Conservation (phyloP, 306 rosid species). For the Cicer pinnatifidum region DNA sequence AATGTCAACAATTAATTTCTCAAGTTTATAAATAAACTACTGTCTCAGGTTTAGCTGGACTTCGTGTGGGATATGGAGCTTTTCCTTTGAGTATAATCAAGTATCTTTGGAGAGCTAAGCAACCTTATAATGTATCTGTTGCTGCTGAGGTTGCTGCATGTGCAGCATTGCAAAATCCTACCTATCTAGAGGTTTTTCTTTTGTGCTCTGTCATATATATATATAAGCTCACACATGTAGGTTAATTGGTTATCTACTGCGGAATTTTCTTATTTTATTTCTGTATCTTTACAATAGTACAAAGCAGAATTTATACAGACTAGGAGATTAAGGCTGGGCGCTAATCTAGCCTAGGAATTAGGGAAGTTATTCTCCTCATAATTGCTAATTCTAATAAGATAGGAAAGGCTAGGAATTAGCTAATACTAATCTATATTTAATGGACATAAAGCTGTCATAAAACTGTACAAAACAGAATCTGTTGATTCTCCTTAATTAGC, state of each 20-base stretch:
- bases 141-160: slow-evolving; percentile 97
- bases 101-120: slow-evolving; percentile 96
- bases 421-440: too few relatives aligned
- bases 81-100: slow-evolving; percentile 87
- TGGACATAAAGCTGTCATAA: too few relatives aligned
- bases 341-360: too few relatives aligned
- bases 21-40: slow-evolving; percentile 27
- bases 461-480: too few relatives aligned
- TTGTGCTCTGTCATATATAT: background rate
- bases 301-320: too few relatives aligned
- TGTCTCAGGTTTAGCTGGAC: slow-evolving; percentile 93
- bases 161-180: slow-evolving; percentile 86
- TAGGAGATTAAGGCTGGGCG: too few relatives aligned
- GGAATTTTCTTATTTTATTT: too few relatives aligned
- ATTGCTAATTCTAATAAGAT: too few relatives aligned
- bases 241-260: slow-evolving; percentile 15
- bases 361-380: too few relatives aligned
- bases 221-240: background rate
- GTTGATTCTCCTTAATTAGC: too few relatives aligned
- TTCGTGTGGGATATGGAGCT: slow-evolving; percentile 99
- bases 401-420: too few relatives aligned
- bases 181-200: slow-evolving; percentile 75
- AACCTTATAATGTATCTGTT: slow-evolving; percentile 94
- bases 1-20: slow-evolving; percentile 23
- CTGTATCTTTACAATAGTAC: too few relatives aligned